Evolutionary conservation across 2,329 filamentous ascomycete genomes (phyloP).

Genomic region (Pseudocercospora vitis): DNA sequence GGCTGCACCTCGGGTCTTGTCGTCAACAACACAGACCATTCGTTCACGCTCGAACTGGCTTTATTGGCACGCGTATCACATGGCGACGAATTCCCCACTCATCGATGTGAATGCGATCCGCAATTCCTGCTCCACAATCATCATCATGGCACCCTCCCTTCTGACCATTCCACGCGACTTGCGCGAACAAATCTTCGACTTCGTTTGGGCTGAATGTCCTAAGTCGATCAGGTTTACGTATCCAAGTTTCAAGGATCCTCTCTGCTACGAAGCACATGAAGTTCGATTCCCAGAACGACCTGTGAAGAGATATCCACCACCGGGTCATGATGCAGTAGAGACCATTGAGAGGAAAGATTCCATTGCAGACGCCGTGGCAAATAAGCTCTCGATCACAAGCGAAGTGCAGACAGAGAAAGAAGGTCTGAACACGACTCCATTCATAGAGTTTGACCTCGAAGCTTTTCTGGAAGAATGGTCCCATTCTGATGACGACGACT

Average conservation of each 20-base stretch:
- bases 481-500: neutral
- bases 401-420: neutral
- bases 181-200: conserved; percentile 19
- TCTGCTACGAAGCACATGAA: neutral
- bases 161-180: conserved; percentile 19
- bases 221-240: neutral
- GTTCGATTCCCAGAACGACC: conserved; percentile 4
- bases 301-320: conserved; percentile 7
- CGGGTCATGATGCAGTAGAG: neutral
- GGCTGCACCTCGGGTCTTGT: neutral
- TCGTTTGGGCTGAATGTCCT: conserved; percentile 10
- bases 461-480: neutral
- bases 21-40: neutral
- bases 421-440: neutral
- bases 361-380: neutral
- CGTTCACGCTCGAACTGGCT: neutral
- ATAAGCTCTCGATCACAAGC: neutral
- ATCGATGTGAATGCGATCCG: neutral
- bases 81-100: no score
- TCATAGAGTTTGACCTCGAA: conserved; percentile 4
- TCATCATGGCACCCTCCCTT: neutral
- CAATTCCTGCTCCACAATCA: neutral
- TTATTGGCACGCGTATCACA: neutral
- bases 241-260: neutral
- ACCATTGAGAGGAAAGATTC: neutral